Base-by-base conservation (phyloP, 139 green algal species). In the Volvox africanus region DNA sequence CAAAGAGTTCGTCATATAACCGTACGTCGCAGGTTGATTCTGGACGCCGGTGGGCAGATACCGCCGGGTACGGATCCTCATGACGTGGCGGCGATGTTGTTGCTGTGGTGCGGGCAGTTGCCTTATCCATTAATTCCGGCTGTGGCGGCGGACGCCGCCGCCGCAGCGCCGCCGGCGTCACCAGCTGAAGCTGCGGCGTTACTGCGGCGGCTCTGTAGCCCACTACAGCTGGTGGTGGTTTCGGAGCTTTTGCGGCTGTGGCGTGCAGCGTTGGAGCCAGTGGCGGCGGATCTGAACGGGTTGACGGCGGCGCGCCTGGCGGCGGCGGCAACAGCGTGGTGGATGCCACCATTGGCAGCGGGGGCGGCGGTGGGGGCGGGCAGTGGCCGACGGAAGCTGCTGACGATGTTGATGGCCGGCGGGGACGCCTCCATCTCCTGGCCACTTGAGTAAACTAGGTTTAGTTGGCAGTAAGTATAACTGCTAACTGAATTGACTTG, bases 51-150 rank as follows among this genome's bases (percentile, higher is more conserved):
- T 35, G 32, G 61, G 1, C 24, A 0, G 11, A 37, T 92, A 22
- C 88, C 88, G 2, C 18, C 79, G n/a, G 18, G 2, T 80, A n/a
- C 68, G 18, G 20, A 75, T 13, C 88, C 88, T 1, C 80, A 87
- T 80, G 86, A 86, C 20, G 71, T 82, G 1, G 91, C 91, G 5
- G 86, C 91, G 65, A 87, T 93, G 79, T 81, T 93, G 91, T 80
- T 93, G 44, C 85, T 93, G 28, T 89, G 76, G 61, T 68, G 77
- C 55, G 86, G 79, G 11, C 86, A 93, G 78, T 77, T 93, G 33
- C 91, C 91, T 24, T 11, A 50, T 28, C 37, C 91, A 16, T 79
- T 93, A 1, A 71, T 93, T 5, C 80, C 91, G 13, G 11, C 44
- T 6, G 68, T 65, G 24, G 77, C 68, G 24, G 91, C 78, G 16